These are phyloP conservation scores for Cryptosporidium sp. DNA, from an alignment of 169 alveolate species.

Conservation along the genomic window DNA sequence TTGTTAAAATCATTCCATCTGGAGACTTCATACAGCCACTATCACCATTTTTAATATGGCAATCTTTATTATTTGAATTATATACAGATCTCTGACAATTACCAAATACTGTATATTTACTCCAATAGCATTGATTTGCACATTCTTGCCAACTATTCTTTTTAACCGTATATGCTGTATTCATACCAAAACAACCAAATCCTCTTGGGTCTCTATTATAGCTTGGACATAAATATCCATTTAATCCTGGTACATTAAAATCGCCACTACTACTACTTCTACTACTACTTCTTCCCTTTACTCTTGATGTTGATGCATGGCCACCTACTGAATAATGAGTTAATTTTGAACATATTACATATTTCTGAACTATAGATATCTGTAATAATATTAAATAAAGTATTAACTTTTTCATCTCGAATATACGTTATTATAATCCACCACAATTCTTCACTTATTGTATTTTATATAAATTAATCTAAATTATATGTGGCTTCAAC, in stretches of 20 bases:
- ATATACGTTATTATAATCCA: not conserved
- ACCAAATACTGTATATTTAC: slow-evolving; percentile 34
- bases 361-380: not conserved
- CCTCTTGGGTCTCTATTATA: slow-evolving; percentile 30
- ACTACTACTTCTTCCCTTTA: not conserved
- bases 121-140: slow-evolving; percentile 67
- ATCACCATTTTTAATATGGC: slow-evolving; percentile 46
- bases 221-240: slow-evolving; percentile 37
- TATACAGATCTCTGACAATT: slow-evolving; percentile 19
- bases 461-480: slow-evolving; percentile 3
- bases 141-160: slow-evolving; percentile 69
- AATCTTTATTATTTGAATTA: slow-evolving; percentile 13
- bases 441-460: not conserved
- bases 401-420: not conserved
- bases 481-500: not conserved
- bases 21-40: not conserved
- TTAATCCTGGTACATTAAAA: slow-evolving; percentile 31
- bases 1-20: not conserved
- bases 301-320: slow-evolving; percentile 15
- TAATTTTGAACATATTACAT: not conserved
- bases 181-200: slow-evolving; percentile 31
- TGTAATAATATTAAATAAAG: not conserved
- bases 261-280: not conserved
- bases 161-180: slow-evolving; percentile 72
- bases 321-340: slow-evolving; percentile 38